A percentile compares a stretch with the other conserved stretches of the same genome.
Evolutionary conservation across 139 green algal species (phyloP).

Genomic region (Closterium sp.): DNA sequence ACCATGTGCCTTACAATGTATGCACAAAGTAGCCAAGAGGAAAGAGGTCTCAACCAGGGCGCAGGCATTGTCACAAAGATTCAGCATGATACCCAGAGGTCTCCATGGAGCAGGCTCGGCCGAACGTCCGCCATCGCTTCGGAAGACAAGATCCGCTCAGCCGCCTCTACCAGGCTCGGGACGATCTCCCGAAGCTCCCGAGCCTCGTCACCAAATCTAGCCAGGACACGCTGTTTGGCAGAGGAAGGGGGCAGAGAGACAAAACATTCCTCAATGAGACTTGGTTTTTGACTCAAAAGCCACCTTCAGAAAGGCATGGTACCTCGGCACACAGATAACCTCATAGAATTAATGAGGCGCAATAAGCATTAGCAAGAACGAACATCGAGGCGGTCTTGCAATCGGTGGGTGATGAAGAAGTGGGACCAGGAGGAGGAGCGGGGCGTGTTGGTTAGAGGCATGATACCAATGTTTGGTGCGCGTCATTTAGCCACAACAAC

Average conservation of each 20-base stretch:
- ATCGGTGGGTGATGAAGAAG: slow-evolving; percentile 41
- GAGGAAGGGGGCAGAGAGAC: too few species aligned
- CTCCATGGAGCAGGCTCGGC: slow-evolving; percentile 43
- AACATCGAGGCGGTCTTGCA: slow-evolving; percentile 41
- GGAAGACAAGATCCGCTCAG: neutral
- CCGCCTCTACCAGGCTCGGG: neutral
- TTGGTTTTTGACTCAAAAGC: too few species aligned
- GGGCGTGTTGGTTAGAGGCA: neutral
- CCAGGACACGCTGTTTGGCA: neutral
- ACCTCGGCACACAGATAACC: too few species aligned
- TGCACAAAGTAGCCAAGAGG: neutral
- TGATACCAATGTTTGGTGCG: too few species aligned
- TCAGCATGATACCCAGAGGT: slow-evolving; percentile 36
- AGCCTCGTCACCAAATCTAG: neutral
- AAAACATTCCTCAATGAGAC: too few species aligned
- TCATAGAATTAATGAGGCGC: too few species aligned
- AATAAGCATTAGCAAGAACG: neutral
- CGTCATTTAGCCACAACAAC: too few species aligned
- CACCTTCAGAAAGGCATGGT: too few species aligned
- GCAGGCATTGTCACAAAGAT: too few species aligned
- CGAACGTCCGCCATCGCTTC: slow-evolving; percentile 7
- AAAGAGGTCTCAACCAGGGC: too few species aligned
- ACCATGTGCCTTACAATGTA: neutral
- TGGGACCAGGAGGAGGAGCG: slow-evolving; percentile 14
- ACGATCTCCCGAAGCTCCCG: neutral